phyloP scores from a whole-genome alignment of 192 early-diverging fungal species.

The Gryganskiella cystojenkinii region DNA sequence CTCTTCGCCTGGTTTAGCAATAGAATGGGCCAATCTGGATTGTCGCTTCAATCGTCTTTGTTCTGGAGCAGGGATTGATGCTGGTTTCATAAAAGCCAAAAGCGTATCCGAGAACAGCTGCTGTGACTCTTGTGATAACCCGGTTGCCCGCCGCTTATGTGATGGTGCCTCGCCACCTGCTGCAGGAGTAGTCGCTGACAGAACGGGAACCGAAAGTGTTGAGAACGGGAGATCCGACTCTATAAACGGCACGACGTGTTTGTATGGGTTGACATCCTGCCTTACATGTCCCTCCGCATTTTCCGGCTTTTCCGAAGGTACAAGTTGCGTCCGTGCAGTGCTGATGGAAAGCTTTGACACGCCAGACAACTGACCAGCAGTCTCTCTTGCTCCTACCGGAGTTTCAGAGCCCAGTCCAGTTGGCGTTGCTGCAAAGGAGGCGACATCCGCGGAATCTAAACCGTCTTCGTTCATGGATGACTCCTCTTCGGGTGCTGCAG shows the following conservation, averaged over 20 bases:
- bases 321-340: neutral
- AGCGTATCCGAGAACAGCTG: conserved; percentile 42
- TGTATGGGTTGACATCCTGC: conserved; percentile 29
- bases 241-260: conserved; percentile 17
- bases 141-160: neutral
- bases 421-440: conserved; percentile 12
- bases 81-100: conserved; percentile 21
- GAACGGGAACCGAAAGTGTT: conserved; percentile 21
- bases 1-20: conserved; percentile 19
- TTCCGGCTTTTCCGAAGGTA: too few relatives aligned
- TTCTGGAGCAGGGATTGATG: conserved; percentile 1
- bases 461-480: conserved; percentile 1
- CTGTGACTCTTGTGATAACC: conserved; percentile 28
- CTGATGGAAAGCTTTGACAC: conserved; percentile 3
- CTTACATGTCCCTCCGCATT: neutral
- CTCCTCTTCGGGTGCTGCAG: conserved; percentile 7
- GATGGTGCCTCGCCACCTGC: neutral
- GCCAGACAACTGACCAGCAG: too few relatives aligned
- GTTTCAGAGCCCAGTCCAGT: conserved; percentile 8
- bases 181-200: neutral
- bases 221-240: conserved; percentile 25
- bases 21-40: conserved; percentile 20
- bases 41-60: conserved; percentile 14
- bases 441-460: neutral
- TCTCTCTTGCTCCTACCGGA: too few relatives aligned